Base-by-base conservation (phyloP, 108 stramenopile species). In the Cyclotella atomus region DNA sequence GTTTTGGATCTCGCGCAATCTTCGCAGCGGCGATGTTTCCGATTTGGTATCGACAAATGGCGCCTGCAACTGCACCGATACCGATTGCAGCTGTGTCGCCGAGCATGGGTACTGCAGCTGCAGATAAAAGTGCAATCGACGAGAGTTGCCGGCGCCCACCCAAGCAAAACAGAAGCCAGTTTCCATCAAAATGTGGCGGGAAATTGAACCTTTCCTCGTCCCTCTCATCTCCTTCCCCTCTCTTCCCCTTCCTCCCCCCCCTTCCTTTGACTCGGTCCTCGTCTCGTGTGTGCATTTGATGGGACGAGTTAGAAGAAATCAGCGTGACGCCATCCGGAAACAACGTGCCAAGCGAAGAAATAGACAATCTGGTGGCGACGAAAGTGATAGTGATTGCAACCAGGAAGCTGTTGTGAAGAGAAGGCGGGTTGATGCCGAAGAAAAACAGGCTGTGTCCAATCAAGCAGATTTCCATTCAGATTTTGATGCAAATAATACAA, bases 31-130 rank as follows among this genome's bases (percentile, higher is more conserved):
- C 87, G 15, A 87, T 29, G 41, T 77, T 74, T 10, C 91, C 91
- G 23, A 83, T 61, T 65, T 92, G 87, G 63, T 92, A 75, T 17
- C 91, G 74, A 34, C 80, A 76, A 6, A 92, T 14, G 5, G 91
- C 91, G 23, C 88, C 91, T 24, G 80, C 76, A 19, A 88, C 86
- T 23, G 91, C 91, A 7, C 91, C 91, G 2, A 81, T 28, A 27
- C 88, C 86, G 43, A 92, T 57, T 17, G 88, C 85, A n/a, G 73
- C 65, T 4, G 81, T 74, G 73, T 91, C 90, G 20, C 57, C 80
- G 8, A 68, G 35, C 60, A 61, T 61, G 12, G n/a, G n/a, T n/a
- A n/a, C n/a, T 41, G 38, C 38, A 9, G 38, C 12, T 41, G 38
- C 12, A 41, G 38, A 41, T 41, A 41, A 41, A 7, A n/a, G n/a